phyloP scores from a whole-genome alignment of 1,139 yeast genomes.

The Blastobotrys raffinosifermentans region DNA sequence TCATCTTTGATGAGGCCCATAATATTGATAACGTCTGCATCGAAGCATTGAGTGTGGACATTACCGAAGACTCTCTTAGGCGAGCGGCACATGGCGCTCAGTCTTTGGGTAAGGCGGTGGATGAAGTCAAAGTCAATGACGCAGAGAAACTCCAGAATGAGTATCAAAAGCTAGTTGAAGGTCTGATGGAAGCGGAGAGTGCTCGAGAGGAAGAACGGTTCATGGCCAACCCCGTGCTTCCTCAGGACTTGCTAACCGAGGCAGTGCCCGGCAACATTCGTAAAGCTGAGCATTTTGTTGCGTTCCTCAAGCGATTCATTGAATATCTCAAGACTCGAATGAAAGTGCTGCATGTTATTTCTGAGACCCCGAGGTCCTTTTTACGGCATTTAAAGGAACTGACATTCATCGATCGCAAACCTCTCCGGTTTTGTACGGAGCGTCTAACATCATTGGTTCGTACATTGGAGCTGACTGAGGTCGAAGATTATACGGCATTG shows the following conservation, averaged over 20 bases:
- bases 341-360: conserved; percentile 94
- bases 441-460: conserved; percentile 80
- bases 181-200: conserved; percentile 71
- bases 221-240: conserved; percentile 82
- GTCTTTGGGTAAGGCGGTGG: conserved; percentile 66
- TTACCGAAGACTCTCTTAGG: conserved; percentile 74
- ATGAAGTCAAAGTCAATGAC: conserved; percentile 76
- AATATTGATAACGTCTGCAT: conserved; percentile 98
- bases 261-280: conserved; percentile 97
- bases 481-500: conserved; percentile 87
- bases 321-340: conserved; percentile 94
- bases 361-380: conserved; percentile 93
- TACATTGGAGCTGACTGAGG: conserved; percentile 78
- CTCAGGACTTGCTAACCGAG: conserved; percentile 78
- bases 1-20: conserved; percentile 97
- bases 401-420: conserved; percentile 88
- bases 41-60: conserved; percentile 85
- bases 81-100: conserved; percentile 80
- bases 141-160: conserved; percentile 81
- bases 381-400: conserved; percentile 87
- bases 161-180: conserved; percentile 85
- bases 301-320: conserved; percentile 83
- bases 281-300: conserved; percentile 93
- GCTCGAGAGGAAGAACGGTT: conserved; percentile 73
- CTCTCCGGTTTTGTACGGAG: conserved; percentile 86